Evolutionary conservation across 1,139 yeast genomes (phyloP).

Genomic region (Yamadazyma triangularis): DNA sequence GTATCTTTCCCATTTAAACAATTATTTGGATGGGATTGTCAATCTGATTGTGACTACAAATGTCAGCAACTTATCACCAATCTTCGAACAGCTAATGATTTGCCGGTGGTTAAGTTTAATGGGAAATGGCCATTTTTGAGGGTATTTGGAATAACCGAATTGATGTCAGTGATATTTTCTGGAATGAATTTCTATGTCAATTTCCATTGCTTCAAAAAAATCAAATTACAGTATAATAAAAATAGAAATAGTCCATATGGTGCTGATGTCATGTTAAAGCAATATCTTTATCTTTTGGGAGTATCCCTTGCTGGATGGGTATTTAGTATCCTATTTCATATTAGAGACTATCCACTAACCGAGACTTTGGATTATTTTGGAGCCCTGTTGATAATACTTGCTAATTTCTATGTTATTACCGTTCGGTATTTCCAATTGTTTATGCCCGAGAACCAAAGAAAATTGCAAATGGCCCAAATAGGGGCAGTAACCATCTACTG

Average conservation of each 20-base stretch:
- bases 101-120: constrained; percentile 35
- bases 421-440: constrained; percentile 30
- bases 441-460: constrained; percentile 3
- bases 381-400: constrained; percentile 36
- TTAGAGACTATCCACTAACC: constrained; percentile 33
- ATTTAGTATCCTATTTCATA: constrained; percentile 37
- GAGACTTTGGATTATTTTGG: constrained; percentile 44
- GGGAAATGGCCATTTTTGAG: constrained; percentile 47
- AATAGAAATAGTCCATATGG: constrained; percentile 8
- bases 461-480: constrained; percentile 8
- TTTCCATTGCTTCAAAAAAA: constrained; percentile 25
- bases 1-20: constrained; percentile 14
- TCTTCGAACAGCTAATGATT: constrained; percentile 14
- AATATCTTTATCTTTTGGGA: constrained; percentile 25
- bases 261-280: constrained; percentile 24
- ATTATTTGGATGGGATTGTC: constrained; percentile 33
- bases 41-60: constrained; percentile 37
- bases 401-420: constrained; percentile 33
- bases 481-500: constrained; percentile 11
- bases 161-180: constrained; percentile 34
- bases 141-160: constrained; percentile 36
- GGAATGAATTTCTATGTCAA: constrained; percentile 34
- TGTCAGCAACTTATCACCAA: constrained; percentile 37
- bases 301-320: constrained; percentile 37
- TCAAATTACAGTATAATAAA: constrained; percentile 22